A percentile compares a stretch with the other conserved stretches of the same genome.
These are phyloP conservation scores for Cladosporium sp. DNA, from an alignment of 2,329 filamentous ascomycete species.

Conservation along the genomic window DNA sequence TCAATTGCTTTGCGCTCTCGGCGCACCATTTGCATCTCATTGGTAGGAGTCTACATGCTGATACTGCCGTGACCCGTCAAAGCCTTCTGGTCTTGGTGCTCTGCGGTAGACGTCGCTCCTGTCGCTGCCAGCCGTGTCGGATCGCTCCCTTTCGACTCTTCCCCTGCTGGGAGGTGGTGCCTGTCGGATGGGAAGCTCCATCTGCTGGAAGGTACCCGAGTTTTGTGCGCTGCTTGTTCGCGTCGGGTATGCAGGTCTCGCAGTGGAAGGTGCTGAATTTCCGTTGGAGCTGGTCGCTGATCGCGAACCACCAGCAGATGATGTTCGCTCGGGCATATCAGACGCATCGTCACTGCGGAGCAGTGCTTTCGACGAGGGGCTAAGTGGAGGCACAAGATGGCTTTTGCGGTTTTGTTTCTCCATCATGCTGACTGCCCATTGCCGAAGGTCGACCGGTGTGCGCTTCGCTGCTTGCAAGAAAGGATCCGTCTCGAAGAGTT, in stretches of 20 bases:
- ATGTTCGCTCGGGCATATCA: conserved; percentile 21
- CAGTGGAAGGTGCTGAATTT: conserved; percentile 19
- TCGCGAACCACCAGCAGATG: conserved; percentile 28
- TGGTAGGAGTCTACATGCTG: conserved; percentile 12
- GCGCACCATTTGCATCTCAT: conserved; percentile 1
- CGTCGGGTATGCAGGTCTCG: conserved; percentile 37
- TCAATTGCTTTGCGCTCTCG: no score
- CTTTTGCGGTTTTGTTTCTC: conserved; percentile 94
- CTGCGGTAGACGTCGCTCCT: conserved; percentile 23
- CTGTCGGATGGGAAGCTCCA: conserved; percentile 44
- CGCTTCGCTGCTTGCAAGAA: conserved; percentile 96
- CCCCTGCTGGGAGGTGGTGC: conserved; percentile 28
- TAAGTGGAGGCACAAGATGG: conserved; percentile 75
- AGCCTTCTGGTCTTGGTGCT: conserved; percentile 14
- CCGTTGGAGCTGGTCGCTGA: conserved; percentile 21
- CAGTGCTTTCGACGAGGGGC: conserved; percentile 72
- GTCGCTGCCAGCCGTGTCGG: conserved; percentile 26
- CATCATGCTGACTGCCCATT: conserved; percentile 92
- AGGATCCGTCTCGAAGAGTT: conserved; percentile 86
- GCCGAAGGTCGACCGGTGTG: conserved; percentile 86
- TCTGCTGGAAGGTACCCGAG: conserved; percentile 26
- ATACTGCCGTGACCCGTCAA: conserved; percentile 8
- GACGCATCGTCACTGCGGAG: conserved; percentile 47
- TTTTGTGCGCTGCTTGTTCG: conserved; percentile 39
- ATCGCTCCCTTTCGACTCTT: conserved; percentile 20